Conservation (phyloP, 202 grass and related monocot species). For the Panicum virgatum region DNA sequence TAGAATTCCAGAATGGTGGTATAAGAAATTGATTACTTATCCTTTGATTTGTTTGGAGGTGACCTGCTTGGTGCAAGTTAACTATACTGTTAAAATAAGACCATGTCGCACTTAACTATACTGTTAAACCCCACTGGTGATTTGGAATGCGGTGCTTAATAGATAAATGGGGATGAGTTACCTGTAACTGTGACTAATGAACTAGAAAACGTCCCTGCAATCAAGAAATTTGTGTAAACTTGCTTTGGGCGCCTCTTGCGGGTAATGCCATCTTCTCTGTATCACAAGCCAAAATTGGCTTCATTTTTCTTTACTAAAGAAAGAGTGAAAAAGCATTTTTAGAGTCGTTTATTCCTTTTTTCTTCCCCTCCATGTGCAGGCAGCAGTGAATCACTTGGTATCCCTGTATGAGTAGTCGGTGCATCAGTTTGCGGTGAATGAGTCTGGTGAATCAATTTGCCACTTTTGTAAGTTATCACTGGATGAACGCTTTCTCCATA, state of each 20-base stretch:
- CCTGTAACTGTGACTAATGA: not conserved
- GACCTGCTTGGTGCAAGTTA: not conserved
- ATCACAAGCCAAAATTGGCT: too few species aligned
- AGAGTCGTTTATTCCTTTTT: not conserved
- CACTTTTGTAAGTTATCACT: not conserved
- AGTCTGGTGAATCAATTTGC: not conserved
- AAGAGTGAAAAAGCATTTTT: not conserved
- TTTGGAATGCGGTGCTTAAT: not conserved
- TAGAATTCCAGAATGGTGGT: not conserved
- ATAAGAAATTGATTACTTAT: not conserved
- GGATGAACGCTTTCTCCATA: not conserved
- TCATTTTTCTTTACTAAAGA: too few species aligned
- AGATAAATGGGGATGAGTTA: not conserved
- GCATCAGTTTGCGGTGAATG: not conserved
- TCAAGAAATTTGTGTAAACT: too few species aligned
- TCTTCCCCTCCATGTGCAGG: not conserved
- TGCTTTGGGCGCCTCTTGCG: too few species aligned
- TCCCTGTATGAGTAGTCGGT: not conserved
- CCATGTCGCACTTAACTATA: not conserved
- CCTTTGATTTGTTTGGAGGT: not conserved
- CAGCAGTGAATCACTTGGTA: not conserved
- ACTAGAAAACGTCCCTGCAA: not conserved
- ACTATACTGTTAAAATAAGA: not conserved
- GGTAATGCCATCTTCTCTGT: too few species aligned
- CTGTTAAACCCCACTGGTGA: too few species aligned